A percentile compares a stretch with the other conserved stretches of the same genome.
These are phyloP conservation scores for Edaphochlamys debaryana DNA, from an alignment of 139 green algal genomes.

Conservation along the genomic window DNA sequence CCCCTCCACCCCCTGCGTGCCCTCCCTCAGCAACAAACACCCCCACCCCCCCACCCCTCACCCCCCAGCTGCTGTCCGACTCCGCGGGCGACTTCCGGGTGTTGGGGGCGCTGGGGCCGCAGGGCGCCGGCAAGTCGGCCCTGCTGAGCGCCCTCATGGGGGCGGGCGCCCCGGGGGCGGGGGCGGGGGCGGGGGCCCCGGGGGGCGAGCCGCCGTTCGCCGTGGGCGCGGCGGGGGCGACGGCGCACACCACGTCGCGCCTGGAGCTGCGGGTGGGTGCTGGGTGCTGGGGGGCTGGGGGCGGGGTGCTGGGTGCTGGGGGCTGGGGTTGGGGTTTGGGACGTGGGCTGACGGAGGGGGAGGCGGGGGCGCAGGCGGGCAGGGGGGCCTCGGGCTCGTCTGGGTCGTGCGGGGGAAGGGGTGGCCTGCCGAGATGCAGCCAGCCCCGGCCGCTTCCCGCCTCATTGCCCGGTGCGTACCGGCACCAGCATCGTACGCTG, in stretches of 20 bases:
- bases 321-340: background rate
- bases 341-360: background rate
- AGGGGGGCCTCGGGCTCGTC: too few species aligned
- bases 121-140: slow-evolving; percentile 33
- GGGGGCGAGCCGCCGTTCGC: background rate
- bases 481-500: background rate
- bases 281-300: background rate
- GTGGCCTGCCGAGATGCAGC: too few species aligned
- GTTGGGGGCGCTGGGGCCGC: slow-evolving; percentile 3
- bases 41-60: background rate
- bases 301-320: background rate
- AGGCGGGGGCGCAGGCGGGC: too few species aligned
- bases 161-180: too few species aligned
- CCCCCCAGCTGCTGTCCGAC: slow-evolving; percentile 4
- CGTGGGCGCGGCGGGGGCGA: background rate
- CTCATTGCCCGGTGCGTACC: too few species aligned
- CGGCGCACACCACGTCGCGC: background rate
- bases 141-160: slow-evolving; percentile 22
- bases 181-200: too few species aligned
- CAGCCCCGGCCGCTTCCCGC: too few species aligned
- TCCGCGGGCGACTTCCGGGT: slow-evolving; percentile 15
- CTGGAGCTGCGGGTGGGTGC: slow-evolving; percentile 24
- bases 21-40: too few species aligned
- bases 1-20: too few species aligned
- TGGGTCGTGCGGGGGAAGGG: too few species aligned